Percentiles rank a stretch among this genome's conserved stretches.
phyloP scores from a whole-genome alignment of 176 grass and related monocot genomes.

The Musa troglodytarum region DNA sequence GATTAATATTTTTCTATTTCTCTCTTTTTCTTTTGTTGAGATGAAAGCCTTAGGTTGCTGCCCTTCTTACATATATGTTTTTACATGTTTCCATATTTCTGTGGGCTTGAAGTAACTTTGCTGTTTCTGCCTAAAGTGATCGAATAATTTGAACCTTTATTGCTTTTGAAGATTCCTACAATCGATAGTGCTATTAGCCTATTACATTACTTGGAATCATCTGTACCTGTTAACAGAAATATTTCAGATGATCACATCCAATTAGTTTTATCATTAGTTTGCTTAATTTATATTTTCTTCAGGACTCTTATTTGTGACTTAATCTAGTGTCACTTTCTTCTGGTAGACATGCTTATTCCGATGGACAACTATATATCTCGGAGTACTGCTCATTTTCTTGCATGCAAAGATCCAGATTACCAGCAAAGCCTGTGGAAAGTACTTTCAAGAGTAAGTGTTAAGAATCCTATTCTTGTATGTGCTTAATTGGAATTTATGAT shows the following conservation, averaged over 20 bases:
- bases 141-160: not conserved
- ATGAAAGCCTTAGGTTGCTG: no score
- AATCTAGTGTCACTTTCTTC: not conserved
- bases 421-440: slow-evolving; percentile 74
- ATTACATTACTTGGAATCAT: not conserved
- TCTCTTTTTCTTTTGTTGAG: no score
- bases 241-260: no score
- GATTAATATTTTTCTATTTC: no score
- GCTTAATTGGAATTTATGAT: no score
- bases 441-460: slow-evolving; percentile 51
- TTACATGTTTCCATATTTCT: no score
- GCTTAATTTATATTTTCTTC: not conserved
- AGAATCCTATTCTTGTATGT: no score
- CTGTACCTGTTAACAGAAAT: not conserved
- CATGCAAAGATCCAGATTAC: slow-evolving; percentile 77
- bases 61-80: no score
- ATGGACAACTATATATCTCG: slow-evolving; percentile 88
- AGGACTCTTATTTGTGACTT: not conserved
- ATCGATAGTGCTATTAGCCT: not conserved
- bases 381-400: slow-evolving; percentile 61
- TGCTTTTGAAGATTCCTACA: not conserved
- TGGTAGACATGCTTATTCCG: slow-evolving; percentile 75
- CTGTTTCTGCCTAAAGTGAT: not conserved
- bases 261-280: not conserved
- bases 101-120: not conserved